These are phyloP conservation scores for Forsythia suspensa DNA, from an alignment of 257 asterid species.

Conservation along the genomic window DNA sequence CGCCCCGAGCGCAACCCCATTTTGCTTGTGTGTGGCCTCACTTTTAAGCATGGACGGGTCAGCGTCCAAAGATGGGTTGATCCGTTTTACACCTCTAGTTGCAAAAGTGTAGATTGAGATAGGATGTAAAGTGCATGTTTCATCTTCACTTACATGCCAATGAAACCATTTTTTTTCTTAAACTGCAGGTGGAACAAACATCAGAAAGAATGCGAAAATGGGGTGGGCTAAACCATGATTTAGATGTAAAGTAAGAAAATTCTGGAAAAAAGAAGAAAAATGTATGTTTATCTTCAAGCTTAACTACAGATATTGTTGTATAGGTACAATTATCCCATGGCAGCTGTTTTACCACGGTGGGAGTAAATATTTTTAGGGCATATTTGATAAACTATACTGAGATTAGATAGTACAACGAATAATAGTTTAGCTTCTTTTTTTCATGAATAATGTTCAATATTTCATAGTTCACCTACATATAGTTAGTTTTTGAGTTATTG, in stretches of 20 bases:
- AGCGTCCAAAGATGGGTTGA: background rate
- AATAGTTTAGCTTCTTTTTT: background rate
- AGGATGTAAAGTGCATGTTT: background rate
- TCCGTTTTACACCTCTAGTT: background rate
- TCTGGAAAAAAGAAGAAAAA: background rate
- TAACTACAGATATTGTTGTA: background rate
- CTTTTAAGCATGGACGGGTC: background rate
- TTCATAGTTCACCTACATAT: background rate
- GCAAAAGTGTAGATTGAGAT: background rate
- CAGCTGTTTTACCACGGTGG: background rate
- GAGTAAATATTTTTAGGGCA: background rate
- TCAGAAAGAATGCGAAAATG: conserved; percentile 77
- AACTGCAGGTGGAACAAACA: conserved; percentile 80
- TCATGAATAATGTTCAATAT: background rate
- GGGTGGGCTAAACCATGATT: conserved; percentile 42
- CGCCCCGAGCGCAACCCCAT: no score
- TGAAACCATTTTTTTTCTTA: background rate
- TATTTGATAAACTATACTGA: background rate
- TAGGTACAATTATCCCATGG: background rate
- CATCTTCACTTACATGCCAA: background rate
- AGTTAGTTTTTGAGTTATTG: no score
- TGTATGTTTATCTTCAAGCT: background rate
- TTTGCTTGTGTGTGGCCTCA: no score
- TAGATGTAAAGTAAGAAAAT: conserved; percentile 9
- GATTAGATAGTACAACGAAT: background rate